A percentile compares a stretch with the other conserved stretches of the same genome.
phyloP scores from a whole-genome alignment of 192 early-diverging fungal species.

The Pilaira anomala region DNA sequence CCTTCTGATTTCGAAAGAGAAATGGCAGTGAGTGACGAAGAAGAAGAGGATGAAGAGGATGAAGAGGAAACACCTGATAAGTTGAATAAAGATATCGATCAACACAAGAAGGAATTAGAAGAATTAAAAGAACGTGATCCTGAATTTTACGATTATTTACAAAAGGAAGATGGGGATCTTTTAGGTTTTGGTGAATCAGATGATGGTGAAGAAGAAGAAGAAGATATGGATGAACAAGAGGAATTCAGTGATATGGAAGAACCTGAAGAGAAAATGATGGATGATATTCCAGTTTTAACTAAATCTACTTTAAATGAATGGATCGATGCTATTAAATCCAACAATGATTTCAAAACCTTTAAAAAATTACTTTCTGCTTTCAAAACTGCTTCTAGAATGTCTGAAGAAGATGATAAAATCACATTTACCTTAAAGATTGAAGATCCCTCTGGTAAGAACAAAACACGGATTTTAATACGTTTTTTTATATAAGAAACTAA shows the following conservation, averaged over 20 bases:
- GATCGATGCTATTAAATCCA: slow-evolving; percentile 57
- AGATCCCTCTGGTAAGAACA: slow-evolving; percentile 38
- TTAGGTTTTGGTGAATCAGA: slow-evolving; percentile 72
- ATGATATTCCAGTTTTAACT: slow-evolving; percentile 53
- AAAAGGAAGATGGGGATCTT: slow-evolving; percentile 81
- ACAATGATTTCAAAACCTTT: slow-evolving; percentile 64
- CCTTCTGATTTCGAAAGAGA: slow-evolving; percentile 21
- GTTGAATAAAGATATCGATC: slow-evolving; percentile 49
- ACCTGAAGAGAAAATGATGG: slow-evolving; percentile 11
- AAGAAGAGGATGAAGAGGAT: slow-evolving; percentile 51
- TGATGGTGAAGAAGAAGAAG: slow-evolving; percentile 47
- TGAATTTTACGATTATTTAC: slow-evolving; percentile 87
- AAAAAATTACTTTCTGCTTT: slow-evolving; percentile 81
- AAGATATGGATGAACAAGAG: slow-evolving; percentile 22
- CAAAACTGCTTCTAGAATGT: slow-evolving; percentile 73
- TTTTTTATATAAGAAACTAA: too few relatives aligned
- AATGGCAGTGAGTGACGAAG: slow-evolving; percentile 46
- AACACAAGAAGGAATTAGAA: slow-evolving; percentile 82
- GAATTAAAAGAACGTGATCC: slow-evolving; percentile 84
- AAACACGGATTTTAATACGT: too few relatives aligned
- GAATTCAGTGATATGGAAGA: slow-evolving; percentile 14
- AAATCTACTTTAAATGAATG: slow-evolving; percentile 72
- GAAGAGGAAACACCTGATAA: slow-evolving; percentile 54
- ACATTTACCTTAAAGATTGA: slow-evolving; percentile 70
- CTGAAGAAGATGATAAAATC: slow-evolving; percentile 57